Evolutionary conservation across 176 grass and related monocot species (phyloP), one percentile per base, ranked within the genome.

Genomic region (Olyra latifolia): DNA sequence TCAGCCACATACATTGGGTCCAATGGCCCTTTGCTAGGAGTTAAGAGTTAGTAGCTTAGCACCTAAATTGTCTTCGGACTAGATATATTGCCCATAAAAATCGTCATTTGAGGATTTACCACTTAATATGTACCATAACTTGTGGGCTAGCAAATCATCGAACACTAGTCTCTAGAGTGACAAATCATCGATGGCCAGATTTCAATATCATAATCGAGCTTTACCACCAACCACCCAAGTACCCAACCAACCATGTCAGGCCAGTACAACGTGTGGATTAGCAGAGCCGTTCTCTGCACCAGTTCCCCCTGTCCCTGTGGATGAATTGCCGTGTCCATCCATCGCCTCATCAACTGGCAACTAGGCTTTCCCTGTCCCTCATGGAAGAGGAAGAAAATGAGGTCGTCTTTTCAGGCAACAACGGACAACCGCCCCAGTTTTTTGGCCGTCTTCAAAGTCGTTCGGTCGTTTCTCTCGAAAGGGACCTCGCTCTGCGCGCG

Each of bases 401-500:
- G 19, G 2, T 20, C 3, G 5, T 71, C 48, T 4, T 25, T 14
- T 62, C 12, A 17, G 74, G 46, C 17, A 59, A 19, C 10, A 5
- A 17, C 35, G 13, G 15, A 42, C 23, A 32, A 22, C 62, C 39
- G 50, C 40, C 10, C 10, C 72, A 30, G 29, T 28, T 69, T 20
- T 59, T n/a, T n/a, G n/a, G 28, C 41, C 39, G 62, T 77, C 72
- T n/a, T 69, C 73, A 76, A 23, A 43, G 17, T 35, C n/a, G 23
- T 47, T 47, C 8, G 22, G 46, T 58, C 0, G 72, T 77, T 60
- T 69, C 72, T 40, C 40, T 20, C 2, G 72, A 84, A 25, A 76
- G 47, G 14, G 25, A 67, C 72, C 16, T 60, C 32, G n/a, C 3
- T 25, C 12, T 35, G 4, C n/a, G n/a, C n/a, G 27, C 38, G 32